Evolutionary conservation across 2,329 filamentous ascomycete species (phyloP), one percentile per base, ranked within the genome.

Genomic region (Alternaria ethzedia): DNA sequence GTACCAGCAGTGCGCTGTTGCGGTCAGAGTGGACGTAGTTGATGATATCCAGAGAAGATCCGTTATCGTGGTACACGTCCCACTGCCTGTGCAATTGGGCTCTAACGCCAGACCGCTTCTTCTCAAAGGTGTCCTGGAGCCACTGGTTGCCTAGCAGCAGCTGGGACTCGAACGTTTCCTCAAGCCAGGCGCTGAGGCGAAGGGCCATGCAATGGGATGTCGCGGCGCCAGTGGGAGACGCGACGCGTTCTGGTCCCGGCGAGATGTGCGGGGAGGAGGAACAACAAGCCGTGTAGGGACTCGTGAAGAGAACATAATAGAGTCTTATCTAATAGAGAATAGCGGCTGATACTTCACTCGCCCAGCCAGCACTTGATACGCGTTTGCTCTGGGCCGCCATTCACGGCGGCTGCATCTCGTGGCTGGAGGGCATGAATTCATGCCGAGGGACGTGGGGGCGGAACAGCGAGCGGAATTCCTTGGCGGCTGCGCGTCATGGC

Each of bases 21-120:
- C 64, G 59, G 8, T 57, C 57, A 2, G 65, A 28, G 44, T 59
- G 45, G 23, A 60, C 55, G 11, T 67, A 59, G 32, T 69, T 65
- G 46, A 65, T 54, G 12, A 77, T 75, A 54, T 75, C 75, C 4
- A 80, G 56, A 41, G 72, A 75, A 52, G 75, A 79, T 32, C 77
- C 77, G 69, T 79, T 75, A 59, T 79, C 71, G 59, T 75, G 71
- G 59, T 74, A 80, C 7, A 78, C 41, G n/a, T 64, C 70, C 70
- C 71, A 76, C 25, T 54, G 63, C 6, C 50, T 52, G 20, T 69
- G 66, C 11, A 54, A 58, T n/a, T 63, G 50, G 0, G 57, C 45
- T 45, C 30, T 68, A 25, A 58, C 58, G 2, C 59, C 57, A 9
- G 55, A 6, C 25, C 49, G 47, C 50, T 63, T 70, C 15, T 57